These are phyloP conservation scores for Hypsizygus marmoreus DNA, from an alignment of 768 basidiomycete genomes.

Conservation along the genomic window DNA sequence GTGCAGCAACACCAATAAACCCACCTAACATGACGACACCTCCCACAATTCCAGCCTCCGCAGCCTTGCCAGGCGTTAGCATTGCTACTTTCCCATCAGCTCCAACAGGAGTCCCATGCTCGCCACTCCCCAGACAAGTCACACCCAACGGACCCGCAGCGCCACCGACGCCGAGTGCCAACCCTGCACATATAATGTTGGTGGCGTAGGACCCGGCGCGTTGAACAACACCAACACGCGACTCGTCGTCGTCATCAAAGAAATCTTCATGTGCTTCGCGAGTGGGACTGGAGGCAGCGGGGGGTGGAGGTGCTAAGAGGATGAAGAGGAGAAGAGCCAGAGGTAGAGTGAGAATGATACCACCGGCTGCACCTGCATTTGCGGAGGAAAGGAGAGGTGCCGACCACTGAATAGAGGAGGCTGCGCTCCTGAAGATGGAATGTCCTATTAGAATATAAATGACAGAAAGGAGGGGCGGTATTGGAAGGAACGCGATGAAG, in stretches of 20 bases:
- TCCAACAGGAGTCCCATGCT: too few species aligned
- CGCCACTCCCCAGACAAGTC: constrained; percentile 24
- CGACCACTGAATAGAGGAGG: constrained; percentile 17
- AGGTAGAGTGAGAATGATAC: constrained; percentile 34
- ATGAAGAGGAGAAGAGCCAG: constrained; percentile 32
- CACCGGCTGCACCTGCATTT: constrained; percentile 35
- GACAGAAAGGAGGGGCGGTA: constrained; percentile 34
- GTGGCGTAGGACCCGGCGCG: constrained; percentile 15
- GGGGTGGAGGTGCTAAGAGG: constrained; percentile 24
- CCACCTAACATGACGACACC: constrained; percentile 25
- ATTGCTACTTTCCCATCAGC: constrained; percentile 11
- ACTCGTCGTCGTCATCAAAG: constrained; percentile 34
- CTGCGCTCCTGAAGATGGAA: constrained; percentile 26
- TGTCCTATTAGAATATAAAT: constrained; percentile 33
- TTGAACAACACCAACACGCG: constrained; percentile 6
- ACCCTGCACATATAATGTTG: constrained; percentile 17
- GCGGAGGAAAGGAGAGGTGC: constrained; percentile 30
- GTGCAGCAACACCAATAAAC: constrained; percentile 7
- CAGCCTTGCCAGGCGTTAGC: constrained; percentile 29
- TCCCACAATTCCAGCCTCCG: constrained; percentile 34
- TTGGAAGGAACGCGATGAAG: constrained; percentile 30
- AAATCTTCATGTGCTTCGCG: constrained; percentile 29
- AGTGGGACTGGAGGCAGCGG: constrained; percentile 11
- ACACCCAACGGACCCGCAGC: constrained; percentile 34
- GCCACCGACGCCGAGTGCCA: constrained; percentile 26